Base-by-base conservation (phyloP, 1,284 basidiomycete species). In the Neotropicomus parvogracilis region DNA sequence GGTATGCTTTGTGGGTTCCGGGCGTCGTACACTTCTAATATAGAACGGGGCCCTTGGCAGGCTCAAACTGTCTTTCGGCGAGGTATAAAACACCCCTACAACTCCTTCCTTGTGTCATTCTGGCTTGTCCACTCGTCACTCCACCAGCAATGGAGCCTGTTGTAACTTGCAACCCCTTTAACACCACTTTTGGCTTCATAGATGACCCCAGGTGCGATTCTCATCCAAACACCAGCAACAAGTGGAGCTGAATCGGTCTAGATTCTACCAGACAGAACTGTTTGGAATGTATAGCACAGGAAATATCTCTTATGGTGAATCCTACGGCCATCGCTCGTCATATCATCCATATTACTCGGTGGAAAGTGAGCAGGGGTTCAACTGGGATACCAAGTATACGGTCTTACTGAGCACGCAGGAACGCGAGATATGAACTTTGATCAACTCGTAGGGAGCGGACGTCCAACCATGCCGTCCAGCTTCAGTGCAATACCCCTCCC, bases 351-450 rank as follows among this genome's bases (percentile, higher is more conserved):
- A 46, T 35, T 31, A 16, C 29, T 27, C 19, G 2, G 5, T n/a
- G 24, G 12, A 43, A 3, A 12, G 58, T 63, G n/a, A 56, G 55
- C 11, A 40, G 7, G 4, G 3, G 12, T 29, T 24, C 19, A 16
- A 11, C 12, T 7, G 5, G 5, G 8, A 43, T 24, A n/a, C 3
- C 11, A 16, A 9, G 20, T 10, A 36, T 16, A 16, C 28, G 3
- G 16, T 35, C 47, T 55, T 1, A 58, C 19, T 2, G n/a, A 36
- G 16, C 7, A 33, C 12, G 16, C 29, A 58, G 55, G 20, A 21
- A 16, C 29, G 9, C 1, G n/a, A 6, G 4, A 19, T n/a, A 7
- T 9, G 6, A 10, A 20, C n/a, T 3, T 3, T 0, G 11, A 44
- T 27, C 35, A 24, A 2, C 12, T 32, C 3, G 5, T 21, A 16